Conservation (phyloP, 805 yeast species). For the Metschnikowia reukaufii region DNA sequence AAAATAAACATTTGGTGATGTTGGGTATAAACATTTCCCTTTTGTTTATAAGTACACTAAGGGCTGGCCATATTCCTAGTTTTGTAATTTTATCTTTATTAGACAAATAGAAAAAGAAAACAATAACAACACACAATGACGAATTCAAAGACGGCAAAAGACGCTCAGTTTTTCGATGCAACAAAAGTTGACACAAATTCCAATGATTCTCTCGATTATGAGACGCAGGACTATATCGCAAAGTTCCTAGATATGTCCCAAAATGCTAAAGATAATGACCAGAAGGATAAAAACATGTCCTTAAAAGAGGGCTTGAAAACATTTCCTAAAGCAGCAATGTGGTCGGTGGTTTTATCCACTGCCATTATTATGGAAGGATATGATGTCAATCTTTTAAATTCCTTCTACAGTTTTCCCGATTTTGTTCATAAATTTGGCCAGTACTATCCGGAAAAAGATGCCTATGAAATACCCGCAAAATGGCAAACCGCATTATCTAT, state of each 20-base stretch:
- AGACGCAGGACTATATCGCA: conserved; percentile 33
- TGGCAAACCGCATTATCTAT: conserved; percentile 45
- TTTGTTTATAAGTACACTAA: too few species aligned
- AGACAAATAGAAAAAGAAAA: not conserved
- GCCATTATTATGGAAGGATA: conserved; percentile 45
- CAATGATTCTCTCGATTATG: conserved; percentile 19
- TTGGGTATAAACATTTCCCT: not conserved
- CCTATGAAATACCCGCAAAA: conserved; percentile 36
- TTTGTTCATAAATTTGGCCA: conserved; percentile 37
- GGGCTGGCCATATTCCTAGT: not conserved
- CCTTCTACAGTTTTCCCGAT: conserved; percentile 37
- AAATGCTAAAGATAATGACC: conserved; percentile 39
- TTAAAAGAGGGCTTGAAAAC: conserved; percentile 38
- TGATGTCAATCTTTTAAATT: conserved; percentile 40
- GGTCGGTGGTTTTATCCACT: conserved; percentile 46
- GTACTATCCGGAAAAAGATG: conserved; percentile 27
- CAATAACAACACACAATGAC: not conserved
- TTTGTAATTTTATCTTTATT: not conserved
- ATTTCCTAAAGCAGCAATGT: conserved; percentile 39
- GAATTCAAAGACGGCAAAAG: conserved; percentile 1
- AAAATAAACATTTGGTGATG: too few species aligned
- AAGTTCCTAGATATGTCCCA: conserved; percentile 38
- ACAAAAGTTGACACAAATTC: conserved; percentile 15
- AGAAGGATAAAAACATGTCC: conserved; percentile 36
- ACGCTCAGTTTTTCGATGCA: conserved; percentile 7